Evolutionary conservation across 2,329 filamentous ascomycete genomes (phyloP).

Genomic region (Penicillium nordicum): DNA sequence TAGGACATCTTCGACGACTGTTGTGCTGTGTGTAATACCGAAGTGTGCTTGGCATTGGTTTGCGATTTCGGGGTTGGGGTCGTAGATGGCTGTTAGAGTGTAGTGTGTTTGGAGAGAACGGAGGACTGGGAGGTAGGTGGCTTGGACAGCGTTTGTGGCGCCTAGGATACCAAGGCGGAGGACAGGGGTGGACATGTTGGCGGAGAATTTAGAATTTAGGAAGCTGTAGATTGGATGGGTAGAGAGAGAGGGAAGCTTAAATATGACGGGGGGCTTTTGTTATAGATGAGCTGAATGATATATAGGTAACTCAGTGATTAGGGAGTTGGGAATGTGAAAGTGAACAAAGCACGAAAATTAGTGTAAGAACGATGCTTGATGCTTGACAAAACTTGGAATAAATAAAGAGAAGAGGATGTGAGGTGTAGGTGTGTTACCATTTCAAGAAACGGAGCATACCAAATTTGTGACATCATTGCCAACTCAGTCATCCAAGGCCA

Average conservation of each 20-base stretch:
- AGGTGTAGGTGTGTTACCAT: neutral
- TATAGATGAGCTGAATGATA: neutral
- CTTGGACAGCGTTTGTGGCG: slow-evolving; percentile 47
- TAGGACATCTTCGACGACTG: slow-evolving; percentile 44
- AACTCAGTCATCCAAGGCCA: neutral
- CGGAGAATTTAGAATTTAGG: neutral
- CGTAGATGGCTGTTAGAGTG: slow-evolving; percentile 50
- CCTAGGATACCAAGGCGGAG: slow-evolving; percentile 38
- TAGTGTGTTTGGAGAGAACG: slow-evolving; percentile 44
- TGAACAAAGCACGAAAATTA: neutral
- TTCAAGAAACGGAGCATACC: neutral
- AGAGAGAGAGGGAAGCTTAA: no score
- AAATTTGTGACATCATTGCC: slow-evolving; percentile 3
- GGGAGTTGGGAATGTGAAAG: neutral
- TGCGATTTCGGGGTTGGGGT: slow-evolving; percentile 26
- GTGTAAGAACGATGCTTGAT: neutral
- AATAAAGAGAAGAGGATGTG: neutral
- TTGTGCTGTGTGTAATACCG: slow-evolving; percentile 32
- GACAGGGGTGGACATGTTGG: slow-evolving; percentile 20
- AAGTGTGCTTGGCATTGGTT: slow-evolving; percentile 10
- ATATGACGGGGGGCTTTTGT: neutral
- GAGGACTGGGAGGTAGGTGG: slow-evolving; percentile 54
- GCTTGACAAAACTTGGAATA: neutral
- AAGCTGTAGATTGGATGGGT: neutral
- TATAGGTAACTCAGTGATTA: neutral